Percentiles rank a stretch among this genome's conserved stretches.
phyloP scores from a whole-genome alignment of 2,329 filamentous ascomycete genomes.

The Diaporthe longicolla region DNA sequence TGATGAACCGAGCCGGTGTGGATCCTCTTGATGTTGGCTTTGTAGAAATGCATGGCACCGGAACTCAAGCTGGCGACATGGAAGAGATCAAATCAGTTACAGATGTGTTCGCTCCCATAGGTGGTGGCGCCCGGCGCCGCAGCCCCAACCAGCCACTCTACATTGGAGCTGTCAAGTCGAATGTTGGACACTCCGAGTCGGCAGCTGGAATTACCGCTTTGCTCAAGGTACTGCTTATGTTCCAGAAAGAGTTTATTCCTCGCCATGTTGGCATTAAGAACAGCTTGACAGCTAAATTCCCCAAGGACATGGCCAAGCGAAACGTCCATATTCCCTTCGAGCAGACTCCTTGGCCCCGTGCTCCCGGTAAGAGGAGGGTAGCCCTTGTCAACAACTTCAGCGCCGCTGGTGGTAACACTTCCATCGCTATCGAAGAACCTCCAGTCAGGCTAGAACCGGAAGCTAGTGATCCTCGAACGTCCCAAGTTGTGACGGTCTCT shows the following conservation, averaged over 20 bases:
- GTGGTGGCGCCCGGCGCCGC: constrained; percentile 52
- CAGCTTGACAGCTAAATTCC: constrained; percentile 57
- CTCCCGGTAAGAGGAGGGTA: not conserved
- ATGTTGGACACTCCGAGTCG: constrained; percentile 64
- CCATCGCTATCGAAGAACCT: constrained; percentile 8
- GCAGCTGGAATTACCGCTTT: constrained; percentile 59
- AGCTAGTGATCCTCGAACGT: constrained; percentile 44
- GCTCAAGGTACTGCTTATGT: constrained; percentile 65
- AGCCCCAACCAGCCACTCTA: constrained; percentile 24
- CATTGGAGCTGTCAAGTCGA: constrained; percentile 56
- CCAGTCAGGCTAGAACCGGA: not conserved
- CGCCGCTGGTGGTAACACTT: constrained; percentile 28
- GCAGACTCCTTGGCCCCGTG: not conserved
- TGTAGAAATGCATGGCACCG: too few relatives aligned
- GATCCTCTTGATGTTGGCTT: too few relatives aligned
- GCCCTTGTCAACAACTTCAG: constrained; percentile 31
- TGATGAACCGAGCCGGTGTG: constrained; percentile 55
- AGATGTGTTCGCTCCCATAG: not conserved
- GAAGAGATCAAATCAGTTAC: too few relatives aligned
- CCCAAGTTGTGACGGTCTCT: constrained; percentile 22
- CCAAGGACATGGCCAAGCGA: constrained; percentile 7
- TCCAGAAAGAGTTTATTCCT: constrained; percentile 62
- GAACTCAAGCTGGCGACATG: too few relatives aligned
- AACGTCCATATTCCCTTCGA: not conserved
- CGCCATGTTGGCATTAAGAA: constrained; percentile 65